Evolutionary conservation across 1,284 basidiomycete species (phyloP), one percentile per base, ranked within the genome.

Genomic region (Puccinia novopanici): DNA sequence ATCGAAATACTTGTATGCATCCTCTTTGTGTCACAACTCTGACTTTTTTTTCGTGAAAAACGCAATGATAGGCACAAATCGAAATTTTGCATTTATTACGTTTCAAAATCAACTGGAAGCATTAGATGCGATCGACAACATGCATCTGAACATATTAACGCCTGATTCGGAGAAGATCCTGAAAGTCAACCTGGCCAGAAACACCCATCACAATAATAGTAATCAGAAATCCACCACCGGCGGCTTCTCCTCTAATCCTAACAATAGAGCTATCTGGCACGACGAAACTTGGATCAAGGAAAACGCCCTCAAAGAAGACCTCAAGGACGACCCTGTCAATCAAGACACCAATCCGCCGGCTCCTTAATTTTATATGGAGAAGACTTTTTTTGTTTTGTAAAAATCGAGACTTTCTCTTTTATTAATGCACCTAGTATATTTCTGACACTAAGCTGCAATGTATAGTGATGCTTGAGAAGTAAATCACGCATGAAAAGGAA

Each of bases 81-180:
- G 84, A 12, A 84, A 84, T 17, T 85, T 85, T 72, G 84, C 82
- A 40, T 85, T 84, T 80, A 82, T 85, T 22, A 82, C 83, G 17
- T 85, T 83, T 61, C 71, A 81, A 13, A 63, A 48, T n/a, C 34
- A 78, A 30, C 61, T 81, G 2, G 80, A 83, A 22, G 83, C 84
- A 15, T 48, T 84, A 22, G 84, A 85, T 42, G 84, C 84, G 1
- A 83, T 84, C 59, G 84, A 85, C 76, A 85, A 85, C 80, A 85
- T 85, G 84, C 83, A 85, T 81, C 68, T 83, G 24, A 85, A 85
- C 70, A 72, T 82, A 52, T 63, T 85, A 19, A 30, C 76, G 3
- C 24, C 63, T 9, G 24, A 74, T 45, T 74, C 72, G 19, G 55
- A 57, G 45, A 57, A 78, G 54, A 78, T 78, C 54, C 50, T 78